Conservation (phyloP, 1,284 basidiomycete species). For the Leccinum pallidistipes region DNA sequence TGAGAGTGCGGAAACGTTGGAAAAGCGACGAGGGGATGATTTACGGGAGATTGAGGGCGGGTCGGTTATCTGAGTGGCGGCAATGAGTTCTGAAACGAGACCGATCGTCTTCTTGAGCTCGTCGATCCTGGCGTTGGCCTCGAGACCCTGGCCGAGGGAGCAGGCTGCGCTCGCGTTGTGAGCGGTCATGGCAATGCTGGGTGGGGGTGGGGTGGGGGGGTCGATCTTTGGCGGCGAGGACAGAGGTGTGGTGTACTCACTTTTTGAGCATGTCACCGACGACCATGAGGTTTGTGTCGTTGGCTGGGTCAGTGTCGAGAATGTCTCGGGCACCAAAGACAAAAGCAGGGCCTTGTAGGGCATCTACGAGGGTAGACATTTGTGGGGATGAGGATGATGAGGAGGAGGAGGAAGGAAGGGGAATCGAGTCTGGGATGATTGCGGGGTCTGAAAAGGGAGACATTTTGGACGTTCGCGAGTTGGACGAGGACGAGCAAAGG, state of each 20-base stretch:
- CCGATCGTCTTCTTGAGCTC: conserved; percentile 48
- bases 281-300: conserved; percentile 34
- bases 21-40: conserved; percentile 30
- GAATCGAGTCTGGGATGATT: conserved; percentile 35
- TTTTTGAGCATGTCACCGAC: conserved; percentile 35
- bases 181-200: conserved; percentile 50
- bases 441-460: neutral
- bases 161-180: conserved; percentile 50
- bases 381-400: conserved; percentile 21
- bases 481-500: conserved; percentile 20
- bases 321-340: neutral
- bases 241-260: conserved; percentile 16
- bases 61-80: conserved; percentile 45
- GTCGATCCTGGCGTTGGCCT: conserved; percentile 48
- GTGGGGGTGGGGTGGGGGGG: neutral
- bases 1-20: conserved; percentile 15
- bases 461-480: neutral
- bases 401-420: conserved; percentile 28
- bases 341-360: neutral
- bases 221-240: conserved; percentile 1
- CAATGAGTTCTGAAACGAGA: conserved; percentile 50
- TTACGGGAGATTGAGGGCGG: conserved; percentile 30
- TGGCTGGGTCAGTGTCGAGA: conserved; percentile 19
- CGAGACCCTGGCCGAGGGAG: conserved; percentile 44
- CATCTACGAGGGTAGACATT: conserved; percentile 24